Percentiles rank a stretch among this genome's conserved stretches.
phyloP scores from a whole-genome alignment of 331 rosid species.

The Spiraea crenata region DNA sequence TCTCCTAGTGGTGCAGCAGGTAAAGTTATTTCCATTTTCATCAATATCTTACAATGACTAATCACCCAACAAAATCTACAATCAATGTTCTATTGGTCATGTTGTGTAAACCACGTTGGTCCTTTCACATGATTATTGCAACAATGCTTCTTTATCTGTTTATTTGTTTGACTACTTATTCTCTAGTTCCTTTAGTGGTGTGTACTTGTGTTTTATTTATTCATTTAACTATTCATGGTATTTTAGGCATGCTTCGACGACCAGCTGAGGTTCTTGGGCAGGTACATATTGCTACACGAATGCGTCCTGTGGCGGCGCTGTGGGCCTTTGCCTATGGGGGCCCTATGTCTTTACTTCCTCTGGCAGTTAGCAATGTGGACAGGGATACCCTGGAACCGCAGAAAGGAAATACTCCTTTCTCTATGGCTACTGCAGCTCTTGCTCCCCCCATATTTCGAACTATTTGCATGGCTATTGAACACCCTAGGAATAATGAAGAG shows the following conservation, averaged over 20 bases:
- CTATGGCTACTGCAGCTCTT: slow-evolving; percentile 75
- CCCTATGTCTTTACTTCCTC: slow-evolving; percentile 91
- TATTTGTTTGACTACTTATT: background rate
- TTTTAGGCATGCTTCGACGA: slow-evolving; percentile 80
- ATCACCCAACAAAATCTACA: slow-evolving; percentile 10
- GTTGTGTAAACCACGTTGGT: background rate
- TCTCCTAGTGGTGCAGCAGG: slow-evolving; percentile 97
- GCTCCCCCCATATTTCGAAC: slow-evolving; percentile 88
- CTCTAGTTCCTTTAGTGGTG: background rate
- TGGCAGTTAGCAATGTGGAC: slow-evolving; percentile 65
- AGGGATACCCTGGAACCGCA: slow-evolving; percentile 77
- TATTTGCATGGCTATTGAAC: slow-evolving; percentile 66
- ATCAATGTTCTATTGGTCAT: background rate
- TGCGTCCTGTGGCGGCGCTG: slow-evolving; percentile 77
- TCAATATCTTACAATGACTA: background rate
- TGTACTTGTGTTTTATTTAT: slow-evolving; percentile 22
- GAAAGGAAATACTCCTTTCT: slow-evolving; percentile 53
- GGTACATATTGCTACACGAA: slow-evolving; percentile 85
- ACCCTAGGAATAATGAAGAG: slow-evolving; percentile 90
- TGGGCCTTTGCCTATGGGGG: slow-evolving; percentile 99
- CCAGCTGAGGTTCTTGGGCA: slow-evolving; percentile 99
- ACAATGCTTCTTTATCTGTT: background rate
- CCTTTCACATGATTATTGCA: background rate
- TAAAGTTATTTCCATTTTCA: slow-evolving; percentile 35
- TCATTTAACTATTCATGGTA: slow-evolving; percentile 24